Conservation (phyloP, 345 rosid genomes). For the Populus davidiana region DNA sequence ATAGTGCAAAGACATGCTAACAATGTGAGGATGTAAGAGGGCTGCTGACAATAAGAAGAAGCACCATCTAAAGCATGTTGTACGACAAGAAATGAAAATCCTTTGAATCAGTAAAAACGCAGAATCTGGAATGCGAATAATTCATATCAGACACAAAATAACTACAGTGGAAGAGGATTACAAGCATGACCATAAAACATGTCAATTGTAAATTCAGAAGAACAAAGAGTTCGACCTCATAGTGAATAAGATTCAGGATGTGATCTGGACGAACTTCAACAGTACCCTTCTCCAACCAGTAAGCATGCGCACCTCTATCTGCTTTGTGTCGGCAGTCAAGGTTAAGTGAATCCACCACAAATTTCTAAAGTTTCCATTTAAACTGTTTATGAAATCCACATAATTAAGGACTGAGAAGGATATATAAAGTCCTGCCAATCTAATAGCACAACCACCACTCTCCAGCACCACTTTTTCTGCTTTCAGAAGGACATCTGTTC, state of each 20-base stretch:
- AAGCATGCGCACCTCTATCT: constrained; percentile 86
- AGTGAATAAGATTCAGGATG: constrained; percentile 88
- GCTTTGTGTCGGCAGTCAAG: constrained; percentile 67
- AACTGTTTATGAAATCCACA: constrained; percentile 7
- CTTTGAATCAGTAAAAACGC: not conserved
- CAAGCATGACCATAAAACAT: not conserved
- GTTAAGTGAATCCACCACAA: constrained; percentile 5
- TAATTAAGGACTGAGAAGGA: constrained; percentile 43
- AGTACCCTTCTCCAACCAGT: constrained; percentile 77
- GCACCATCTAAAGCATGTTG: not conserved
- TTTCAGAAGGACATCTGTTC: constrained; percentile 75
- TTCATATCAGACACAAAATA: not conserved
- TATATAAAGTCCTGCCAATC: constrained; percentile 97
- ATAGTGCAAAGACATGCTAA: not conserved
- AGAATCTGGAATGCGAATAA: not conserved
- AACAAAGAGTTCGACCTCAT: constrained; percentile 56
- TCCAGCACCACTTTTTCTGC: constrained; percentile 77
- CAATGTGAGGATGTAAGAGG: not conserved
- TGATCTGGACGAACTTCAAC: constrained; percentile 79
- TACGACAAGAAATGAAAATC: not conserved
- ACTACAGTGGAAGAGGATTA: not conserved
- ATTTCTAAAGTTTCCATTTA: constrained; percentile 12
- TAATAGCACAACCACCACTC: constrained; percentile 67
- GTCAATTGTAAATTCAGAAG: not conserved
- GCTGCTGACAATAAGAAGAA: not conserved